Evolutionary conservation across 2,329 filamentous ascomycete genomes (phyloP), one percentile per base, ranked within the genome.

Genomic region (Ascochyta viciae-villosae): DNA sequence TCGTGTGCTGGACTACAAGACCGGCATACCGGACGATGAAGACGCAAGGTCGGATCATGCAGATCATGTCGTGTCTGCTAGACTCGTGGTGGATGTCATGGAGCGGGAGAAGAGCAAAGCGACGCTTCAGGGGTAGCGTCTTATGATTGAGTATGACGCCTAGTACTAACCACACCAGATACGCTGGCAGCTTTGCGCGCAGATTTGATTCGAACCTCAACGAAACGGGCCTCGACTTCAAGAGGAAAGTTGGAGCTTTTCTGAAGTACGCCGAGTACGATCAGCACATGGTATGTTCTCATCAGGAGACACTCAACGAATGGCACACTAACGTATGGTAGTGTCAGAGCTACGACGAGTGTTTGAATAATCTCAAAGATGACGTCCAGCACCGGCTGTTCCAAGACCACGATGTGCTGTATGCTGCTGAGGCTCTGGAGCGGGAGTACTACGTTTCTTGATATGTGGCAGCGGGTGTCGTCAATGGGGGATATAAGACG

Each of bases 21-120:
- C 63, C 5, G 24, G 40, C 1, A 43, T 68, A 15, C 52, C 63
- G 0, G 46, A 61, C 2, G 50, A 59, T 2, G 44, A 57, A 2
- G 42, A 65, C 4, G 54, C 45, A 41, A 39, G 41, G n/a, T 56
- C 49, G 29, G 68, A 73, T 29, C 68, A 74, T 49, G 51, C 64
- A 4, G 70, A 72, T 35, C 70, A 68, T 19, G 50, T 62, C 9
- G 54, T 66, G 7, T 66, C 68, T 37, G 71, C 70, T 1, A 61
- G 64, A 35, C 42, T 74, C 6, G 69, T 71, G 6, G 53, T 60
- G n/a, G 65, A 70, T 13, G 63, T 64, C 2, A 38, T 70, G 33
- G 55, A 62, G 26, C 31, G 44, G 13, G 39, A 62, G 33, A 54
- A 61, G 5, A 58, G 66, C 12, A 31, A 33, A 1, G 63, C 41